Evolutionary conservation across 2,329 filamentous ascomycete species (phyloP), one percentile per base, ranked within the genome.

Genomic region (Fusarium multiceps): DNA sequence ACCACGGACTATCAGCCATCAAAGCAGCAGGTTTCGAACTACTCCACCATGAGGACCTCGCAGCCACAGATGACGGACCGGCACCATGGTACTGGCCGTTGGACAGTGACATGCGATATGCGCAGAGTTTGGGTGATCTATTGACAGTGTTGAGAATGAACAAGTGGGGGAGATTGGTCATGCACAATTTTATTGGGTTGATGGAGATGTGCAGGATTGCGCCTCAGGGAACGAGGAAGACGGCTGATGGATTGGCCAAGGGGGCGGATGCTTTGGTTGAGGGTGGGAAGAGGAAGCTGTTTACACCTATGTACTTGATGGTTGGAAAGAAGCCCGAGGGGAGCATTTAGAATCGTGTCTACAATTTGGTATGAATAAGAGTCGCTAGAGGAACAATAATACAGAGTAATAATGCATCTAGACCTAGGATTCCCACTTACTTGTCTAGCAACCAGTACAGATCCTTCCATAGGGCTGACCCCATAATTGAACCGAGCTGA

Each of bases 41-140:
- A 34, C 83, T 93, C 73, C 57, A 72, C 11, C 61, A 78, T 43
- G 76, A 79, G 34, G 77, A 96, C 81, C 81, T 96, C 59, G 92
- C 93, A 25, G 77, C 71, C 9, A 34, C 55, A 11, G 70, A 77
- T 37, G 70, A 73, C 6, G 72, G 68, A n/a, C 78, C 85, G 12
- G 88, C 90, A 54, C 94, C 94, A 3, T 97, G 94, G 94, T 97
- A 95, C 85, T 97, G 93, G 87, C 93, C 93, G 16, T 84, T 97
- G 60, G 77, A 74, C 14, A 94, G 93, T 50, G 88, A 94, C 66
- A 87, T 94, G 81, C 90, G 89, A 78, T 91, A 97, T 82, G 90
- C 94, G 80, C 88, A 90, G 78, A 89, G 87, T 21, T 69, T 92
- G 48, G 88, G 87, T 75, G 94, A 97, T 76, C 84, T 93, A 68